Evolutionary conservation across 2,329 filamentous ascomycete species (phyloP).

Genomic region (Fusarium nodosum): DNA sequence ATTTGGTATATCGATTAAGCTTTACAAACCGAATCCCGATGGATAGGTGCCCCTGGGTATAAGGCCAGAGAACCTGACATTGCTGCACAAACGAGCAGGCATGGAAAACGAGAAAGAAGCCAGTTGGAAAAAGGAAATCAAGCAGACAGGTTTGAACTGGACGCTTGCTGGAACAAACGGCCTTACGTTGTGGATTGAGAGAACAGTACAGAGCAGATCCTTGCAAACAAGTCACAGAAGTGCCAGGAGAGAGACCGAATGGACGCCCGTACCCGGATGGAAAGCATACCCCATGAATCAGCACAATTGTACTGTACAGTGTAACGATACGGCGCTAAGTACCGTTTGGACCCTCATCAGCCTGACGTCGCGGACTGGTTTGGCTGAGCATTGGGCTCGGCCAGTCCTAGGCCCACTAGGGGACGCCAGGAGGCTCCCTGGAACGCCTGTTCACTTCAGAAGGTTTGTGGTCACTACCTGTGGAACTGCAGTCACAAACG

Average conservation of each 20-base stretch:
- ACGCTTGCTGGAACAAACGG: not conserved
- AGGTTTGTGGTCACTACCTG: constrained; percentile 22
- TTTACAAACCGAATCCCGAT: not conserved
- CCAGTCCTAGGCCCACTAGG: constrained; percentile 37
- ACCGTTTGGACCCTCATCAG: constrained; percentile 31
- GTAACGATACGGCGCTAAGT: constrained; percentile 40
- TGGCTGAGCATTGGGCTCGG: constrained; percentile 38
- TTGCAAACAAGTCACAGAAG: constrained; percentile 35
- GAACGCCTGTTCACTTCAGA: constrained; percentile 16
- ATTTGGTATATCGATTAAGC: constrained; percentile 25
- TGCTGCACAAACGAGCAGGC: constrained; percentile 19
- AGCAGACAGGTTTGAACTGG: not conserved
- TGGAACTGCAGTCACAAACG: constrained; percentile 14
- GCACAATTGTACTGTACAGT: constrained; percentile 37
- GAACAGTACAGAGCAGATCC: constrained; percentile 40
- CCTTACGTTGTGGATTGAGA: constrained; percentile 21
- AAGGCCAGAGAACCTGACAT: not conserved
- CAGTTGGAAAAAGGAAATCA: constrained; percentile 36
- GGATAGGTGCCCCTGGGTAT: constrained; percentile 1
- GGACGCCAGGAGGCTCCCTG: constrained; percentile 32
- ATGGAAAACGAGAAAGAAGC: constrained; percentile 34
- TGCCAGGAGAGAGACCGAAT: constrained; percentile 26
- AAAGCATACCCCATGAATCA: constrained; percentile 22
- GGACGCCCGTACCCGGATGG: constrained; percentile 34
- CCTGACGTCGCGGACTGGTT: constrained; percentile 41